These are phyloP conservation scores for Hymenoscyphus linearis DNA, from an alignment of 2,329 filamentous ascomycete species.

Conservation along the genomic window DNA sequence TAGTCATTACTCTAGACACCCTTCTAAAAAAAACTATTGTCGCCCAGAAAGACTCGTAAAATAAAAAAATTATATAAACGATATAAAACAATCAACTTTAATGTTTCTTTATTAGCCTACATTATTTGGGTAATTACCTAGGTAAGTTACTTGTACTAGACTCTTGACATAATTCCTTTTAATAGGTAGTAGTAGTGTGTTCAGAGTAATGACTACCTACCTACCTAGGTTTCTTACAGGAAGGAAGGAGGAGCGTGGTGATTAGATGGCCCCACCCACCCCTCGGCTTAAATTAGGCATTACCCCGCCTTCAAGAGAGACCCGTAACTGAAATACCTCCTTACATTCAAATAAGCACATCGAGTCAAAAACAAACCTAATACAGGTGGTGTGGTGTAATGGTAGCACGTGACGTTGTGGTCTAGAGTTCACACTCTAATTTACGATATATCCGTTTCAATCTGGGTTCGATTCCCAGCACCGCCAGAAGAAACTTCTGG, in stretches of 20 bases:
- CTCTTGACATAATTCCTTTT: too few species aligned
- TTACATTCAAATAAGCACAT: background rate
- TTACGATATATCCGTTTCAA: slow-evolving; percentile 30
- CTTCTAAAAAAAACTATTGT: too few species aligned
- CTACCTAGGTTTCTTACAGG: too few species aligned
- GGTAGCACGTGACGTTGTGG: slow-evolving; percentile 33
- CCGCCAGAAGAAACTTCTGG: slow-evolving; percentile 27
- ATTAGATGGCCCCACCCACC: background rate
- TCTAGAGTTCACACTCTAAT: slow-evolving; percentile 7
- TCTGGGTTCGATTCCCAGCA: slow-evolving; percentile 34
- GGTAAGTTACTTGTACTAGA: too few species aligned
- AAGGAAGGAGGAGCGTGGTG: background rate
- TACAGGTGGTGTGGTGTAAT: slow-evolving; percentile 26
- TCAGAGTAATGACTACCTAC: too few species aligned
- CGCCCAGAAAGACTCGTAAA: too few species aligned
- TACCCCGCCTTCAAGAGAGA: background rate
- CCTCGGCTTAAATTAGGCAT: background rate
- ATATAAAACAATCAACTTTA: too few species aligned
- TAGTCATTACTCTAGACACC: too few species aligned
- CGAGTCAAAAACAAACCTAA: background rate
- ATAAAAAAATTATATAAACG: too few species aligned
- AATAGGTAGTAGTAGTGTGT: too few species aligned
- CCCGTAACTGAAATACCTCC: background rate
- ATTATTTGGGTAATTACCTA: too few species aligned
- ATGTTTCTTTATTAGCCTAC: too few species aligned